These are phyloP conservation scores for Phytophthora meadii DNA, from an alignment of 352 stramenopile genomes.

Conservation along the genomic window DNA sequence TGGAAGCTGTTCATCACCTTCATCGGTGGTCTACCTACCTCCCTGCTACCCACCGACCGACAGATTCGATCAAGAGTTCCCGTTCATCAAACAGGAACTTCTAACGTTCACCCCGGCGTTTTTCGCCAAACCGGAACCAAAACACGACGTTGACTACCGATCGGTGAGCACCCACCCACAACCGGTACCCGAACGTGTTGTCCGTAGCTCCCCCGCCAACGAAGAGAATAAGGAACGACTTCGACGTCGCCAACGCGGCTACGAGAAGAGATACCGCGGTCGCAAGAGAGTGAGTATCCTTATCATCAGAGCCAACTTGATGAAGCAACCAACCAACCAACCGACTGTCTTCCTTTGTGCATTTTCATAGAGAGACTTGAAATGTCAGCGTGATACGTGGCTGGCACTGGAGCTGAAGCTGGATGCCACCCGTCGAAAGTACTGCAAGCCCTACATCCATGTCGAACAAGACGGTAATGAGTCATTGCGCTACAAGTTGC, in stretches of 20 bases:
- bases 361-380: conserved; percentile 35
- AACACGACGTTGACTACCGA: not conserved
- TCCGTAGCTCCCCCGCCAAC: not conserved
- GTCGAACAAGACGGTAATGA: not conserved
- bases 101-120: not conserved
- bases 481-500: conserved; percentile 17
- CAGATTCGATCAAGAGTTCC: not conserved
- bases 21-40: conserved; percentile 29
- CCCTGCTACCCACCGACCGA: conserved; percentile 11
- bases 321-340: conserved; percentile 14
- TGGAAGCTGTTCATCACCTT: conserved; percentile 8
- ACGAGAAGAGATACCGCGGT: conserved; percentile 51
- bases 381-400: conserved; percentile 38
- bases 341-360: conserved; percentile 11
- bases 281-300: conserved; percentile 49
- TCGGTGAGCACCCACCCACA: not conserved
- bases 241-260: conserved; percentile 42
- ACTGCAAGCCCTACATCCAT: conserved; percentile 25
- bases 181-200: conserved; percentile 2
- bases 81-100: conserved; percentile 21
- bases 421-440: conserved; percentile 15
- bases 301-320: not conserved
- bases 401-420: conserved; percentile 40
- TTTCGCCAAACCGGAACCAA: conserved; percentile 15
- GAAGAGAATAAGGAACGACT: conserved; percentile 41